Conservation (phyloP, 2,329 filamentous ascomycete species). For the Paramyrothecium roridum region DNA sequence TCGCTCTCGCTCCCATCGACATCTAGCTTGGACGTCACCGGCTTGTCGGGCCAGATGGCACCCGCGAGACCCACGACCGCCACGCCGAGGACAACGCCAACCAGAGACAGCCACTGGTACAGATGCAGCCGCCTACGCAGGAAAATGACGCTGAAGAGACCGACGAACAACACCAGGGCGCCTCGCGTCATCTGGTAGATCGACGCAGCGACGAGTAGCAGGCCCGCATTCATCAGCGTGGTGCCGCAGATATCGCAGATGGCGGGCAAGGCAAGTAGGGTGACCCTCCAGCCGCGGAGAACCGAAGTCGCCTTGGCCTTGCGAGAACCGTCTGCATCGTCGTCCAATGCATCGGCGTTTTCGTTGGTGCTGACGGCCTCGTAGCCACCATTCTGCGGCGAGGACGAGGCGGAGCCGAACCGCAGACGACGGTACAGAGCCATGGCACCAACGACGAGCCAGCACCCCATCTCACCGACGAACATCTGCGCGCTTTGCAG, state of each 20-base stretch:
- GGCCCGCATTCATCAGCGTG: conserved; percentile 93
- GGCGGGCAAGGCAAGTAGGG: conserved; percentile 78
- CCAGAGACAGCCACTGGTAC: conserved; percentile 91
- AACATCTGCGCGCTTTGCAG: conserved; percentile 99
- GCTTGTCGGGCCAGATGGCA: conserved; percentile 70
- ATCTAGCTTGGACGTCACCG: conserved; percentile 25
- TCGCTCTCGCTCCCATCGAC: conserved; percentile 34
- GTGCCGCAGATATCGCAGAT: conserved; percentile 94
- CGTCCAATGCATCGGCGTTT: conserved; percentile 38
- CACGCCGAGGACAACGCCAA: conserved; percentile 85
- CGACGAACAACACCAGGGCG: conserved; percentile 91
- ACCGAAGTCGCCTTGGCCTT: conserved; percentile 53
- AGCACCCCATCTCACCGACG: conserved; percentile 91
- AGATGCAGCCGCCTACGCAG: conserved; percentile 72
- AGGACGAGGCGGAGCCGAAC: conserved; percentile 29
- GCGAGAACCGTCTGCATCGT: conserved; percentile 35
- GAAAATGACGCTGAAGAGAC: conserved; percentile 91
- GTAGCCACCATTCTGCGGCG: conserved; percentile 55
- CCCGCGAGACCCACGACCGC: conserved; percentile 87
- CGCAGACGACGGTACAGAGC: conserved; percentile 60
- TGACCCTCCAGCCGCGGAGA: conserved; percentile 67
- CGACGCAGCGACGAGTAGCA: conserved; percentile 89
- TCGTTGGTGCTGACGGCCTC: conserved; percentile 54
- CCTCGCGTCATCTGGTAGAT: conserved; percentile 99
- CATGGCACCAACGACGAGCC: conserved; percentile 78